Percentiles rank a stretch among this genome's conserved stretches.
These are phyloP conservation scores for Daedalea quercina DNA, from an alignment of 768 basidiomycete genomes.

Conservation along the genomic window DNA sequence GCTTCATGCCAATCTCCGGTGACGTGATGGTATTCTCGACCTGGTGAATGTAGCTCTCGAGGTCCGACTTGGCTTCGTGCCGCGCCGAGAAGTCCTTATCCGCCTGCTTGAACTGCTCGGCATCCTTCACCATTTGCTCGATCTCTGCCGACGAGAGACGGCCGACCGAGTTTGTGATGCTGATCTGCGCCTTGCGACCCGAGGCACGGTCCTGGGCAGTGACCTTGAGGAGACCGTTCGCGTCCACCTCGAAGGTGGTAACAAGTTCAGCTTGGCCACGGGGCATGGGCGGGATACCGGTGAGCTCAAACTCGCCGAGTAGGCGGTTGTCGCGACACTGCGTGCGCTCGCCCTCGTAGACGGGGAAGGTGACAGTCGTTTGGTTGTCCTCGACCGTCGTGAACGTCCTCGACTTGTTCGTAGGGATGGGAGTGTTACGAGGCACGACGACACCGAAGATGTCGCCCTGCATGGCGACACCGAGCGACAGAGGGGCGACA, in stretches of 20 bases:
- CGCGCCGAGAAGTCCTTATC: conserved; percentile 98
- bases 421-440: conserved; percentile 98
- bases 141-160: conserved; percentile 97
- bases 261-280: conserved; percentile 99
- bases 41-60: conserved; percentile 96
- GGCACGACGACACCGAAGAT: conserved; percentile 99
- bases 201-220: conserved; percentile 98
- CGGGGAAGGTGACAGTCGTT: conserved; percentile 99
- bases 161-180: conserved; percentile 98
- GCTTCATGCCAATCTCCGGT: conserved; percentile 96
- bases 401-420: conserved; percentile 98
- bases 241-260: conserved; percentile 99
- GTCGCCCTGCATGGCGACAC: conserved; percentile 99
- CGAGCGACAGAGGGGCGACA: conserved; percentile 95
- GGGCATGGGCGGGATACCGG: conserved; percentile 97
- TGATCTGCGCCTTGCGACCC: conserved; percentile 97
- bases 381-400: conserved; percentile 99
- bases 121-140: conserved; percentile 99
- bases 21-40: conserved; percentile 95
- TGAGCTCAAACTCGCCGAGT: conserved; percentile 99
- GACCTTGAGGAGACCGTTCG: conserved; percentile 98
- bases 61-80: conserved; percentile 97
- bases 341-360: conserved; percentile 99
- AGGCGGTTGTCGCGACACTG: conserved; percentile 99
- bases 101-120: conserved; percentile 93